Conservation (phyloP, 805 yeast genomes). For the Monosporozyma aquatica region DNA sequence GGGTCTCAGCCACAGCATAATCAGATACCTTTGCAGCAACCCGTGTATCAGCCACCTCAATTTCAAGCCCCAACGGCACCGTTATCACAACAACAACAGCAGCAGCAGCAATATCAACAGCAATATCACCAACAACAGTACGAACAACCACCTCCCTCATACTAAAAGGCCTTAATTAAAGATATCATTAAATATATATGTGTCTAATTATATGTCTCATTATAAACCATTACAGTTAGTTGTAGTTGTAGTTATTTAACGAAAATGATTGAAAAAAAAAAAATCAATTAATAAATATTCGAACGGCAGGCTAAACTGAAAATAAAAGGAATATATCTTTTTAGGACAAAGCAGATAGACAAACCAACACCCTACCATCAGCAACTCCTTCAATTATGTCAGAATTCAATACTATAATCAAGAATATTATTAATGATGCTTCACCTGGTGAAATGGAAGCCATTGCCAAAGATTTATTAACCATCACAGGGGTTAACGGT, state of each 20-base stretch:
- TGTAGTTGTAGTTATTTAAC: too few relatives aligned
- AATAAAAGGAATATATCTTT: too few relatives aligned
- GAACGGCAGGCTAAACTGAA: too few relatives aligned
- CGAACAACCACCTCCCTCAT: conserved; percentile 1
- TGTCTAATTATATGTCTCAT: too few relatives aligned
- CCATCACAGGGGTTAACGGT: conserved; percentile 35
- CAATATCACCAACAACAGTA: conserved; percentile 1
- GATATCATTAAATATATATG: too few relatives aligned
- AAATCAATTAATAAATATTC: too few relatives aligned
- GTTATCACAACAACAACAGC: not conserved
- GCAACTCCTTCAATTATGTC: not conserved
- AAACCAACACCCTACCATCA: too few relatives aligned
- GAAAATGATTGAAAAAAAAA: too few relatives aligned
- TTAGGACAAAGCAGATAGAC: too few relatives aligned
- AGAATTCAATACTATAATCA: conserved; percentile 21
- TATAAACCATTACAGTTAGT: too few relatives aligned
- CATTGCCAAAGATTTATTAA: conserved; percentile 35
- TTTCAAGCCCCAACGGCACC: not conserved
- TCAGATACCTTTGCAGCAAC: too few relatives aligned
- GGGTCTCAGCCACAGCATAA: too few relatives aligned
- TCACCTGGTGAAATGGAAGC: conserved; percentile 31
- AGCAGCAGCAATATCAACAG: conserved; percentile 7
- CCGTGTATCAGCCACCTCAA: not conserved
- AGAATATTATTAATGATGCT: conserved; percentile 23
- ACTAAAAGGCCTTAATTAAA: not conserved